These are phyloP conservation scores for Lachancea meyersii DNA, from an alignment of 805 yeast genomes.

Conservation along the genomic window DNA sequence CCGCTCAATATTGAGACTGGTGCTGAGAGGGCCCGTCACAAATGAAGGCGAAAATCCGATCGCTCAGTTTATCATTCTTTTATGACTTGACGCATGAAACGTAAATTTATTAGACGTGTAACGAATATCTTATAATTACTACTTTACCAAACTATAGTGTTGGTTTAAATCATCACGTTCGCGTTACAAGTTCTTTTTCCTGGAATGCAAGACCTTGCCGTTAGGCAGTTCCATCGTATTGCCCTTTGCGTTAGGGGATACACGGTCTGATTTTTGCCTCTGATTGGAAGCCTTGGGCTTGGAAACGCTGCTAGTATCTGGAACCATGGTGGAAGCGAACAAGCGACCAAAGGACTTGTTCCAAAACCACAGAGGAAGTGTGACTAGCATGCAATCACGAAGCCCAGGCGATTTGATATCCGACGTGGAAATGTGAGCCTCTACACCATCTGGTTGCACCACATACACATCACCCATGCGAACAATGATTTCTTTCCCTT, in stretches of 20 bases:
- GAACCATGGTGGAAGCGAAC: slow-evolving; percentile 10
- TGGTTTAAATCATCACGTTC: not conserved
- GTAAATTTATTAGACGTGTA: slow-evolving; percentile 9
- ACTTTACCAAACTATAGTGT: not conserved
- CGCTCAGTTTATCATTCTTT: not conserved
- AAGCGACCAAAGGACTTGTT: slow-evolving; percentile 39
- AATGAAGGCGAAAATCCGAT: too few relatives aligned
- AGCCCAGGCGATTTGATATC: slow-evolving; percentile 45
- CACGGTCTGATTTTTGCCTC: slow-evolving; percentile 3
- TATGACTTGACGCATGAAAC: slow-evolving; percentile 11
- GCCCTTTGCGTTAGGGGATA: slow-evolving; percentile 35
- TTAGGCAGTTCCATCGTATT: slow-evolving; percentile 50
- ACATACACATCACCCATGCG: slow-evolving; percentile 54
- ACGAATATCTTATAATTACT: slow-evolving; percentile 4
- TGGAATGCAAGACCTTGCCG: slow-evolving; percentile 50
- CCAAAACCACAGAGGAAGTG: slow-evolving; percentile 40
- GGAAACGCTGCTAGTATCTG: not conserved
- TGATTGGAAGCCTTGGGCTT: not conserved
- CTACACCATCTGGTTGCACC: slow-evolving; percentile 40
- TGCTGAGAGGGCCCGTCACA: too few relatives aligned
- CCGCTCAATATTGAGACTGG: slow-evolving; percentile 24
- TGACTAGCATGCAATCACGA: slow-evolving; percentile 43
- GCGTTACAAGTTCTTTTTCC: slow-evolving; percentile 21
- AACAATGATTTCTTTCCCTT: slow-evolving; percentile 49
- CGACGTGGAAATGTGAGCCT: slow-evolving; percentile 40